These are phyloP conservation scores for Erodium moschatum DNA, from an alignment of 441 rosid species.

Conservation along the genomic window DNA sequence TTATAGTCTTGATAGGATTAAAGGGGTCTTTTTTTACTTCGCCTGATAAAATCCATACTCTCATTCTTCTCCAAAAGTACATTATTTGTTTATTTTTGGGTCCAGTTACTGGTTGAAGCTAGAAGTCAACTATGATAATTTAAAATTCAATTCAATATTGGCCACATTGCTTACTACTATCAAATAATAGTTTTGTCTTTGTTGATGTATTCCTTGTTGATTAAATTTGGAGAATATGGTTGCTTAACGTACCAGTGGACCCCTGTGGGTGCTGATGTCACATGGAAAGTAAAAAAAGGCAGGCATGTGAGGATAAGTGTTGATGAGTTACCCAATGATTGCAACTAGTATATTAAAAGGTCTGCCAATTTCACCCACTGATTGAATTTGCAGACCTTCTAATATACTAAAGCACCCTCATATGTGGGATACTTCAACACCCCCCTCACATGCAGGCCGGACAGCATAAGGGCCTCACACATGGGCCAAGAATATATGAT, in stretches of 20 bases:
- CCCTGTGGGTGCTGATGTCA: background rate
- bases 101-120: background rate
- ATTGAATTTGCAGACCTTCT: background rate
- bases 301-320: background rate
- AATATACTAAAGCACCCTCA: background rate
- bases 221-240: background rate
- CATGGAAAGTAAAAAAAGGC: background rate
- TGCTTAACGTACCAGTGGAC: background rate
- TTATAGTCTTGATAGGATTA: conserved; percentile 1
- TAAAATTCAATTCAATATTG: background rate
- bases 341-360: background rate
- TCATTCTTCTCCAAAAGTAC: background rate
- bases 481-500: too few relatives aligned
- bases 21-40: background rate
- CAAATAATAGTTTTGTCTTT: background rate
- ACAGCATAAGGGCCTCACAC: background rate
- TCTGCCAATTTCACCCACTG: too few relatives aligned
- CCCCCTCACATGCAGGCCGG: background rate
- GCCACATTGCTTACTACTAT: background rate
- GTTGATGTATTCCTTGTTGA: background rate
- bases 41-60: background rate
- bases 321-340: background rate
- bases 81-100: background rate
- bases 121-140: background rate
- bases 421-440: too few relatives aligned